Conservation (phyloP, 2,329 filamentous ascomycete genomes). For the Corynespora cassiicola region DNA sequence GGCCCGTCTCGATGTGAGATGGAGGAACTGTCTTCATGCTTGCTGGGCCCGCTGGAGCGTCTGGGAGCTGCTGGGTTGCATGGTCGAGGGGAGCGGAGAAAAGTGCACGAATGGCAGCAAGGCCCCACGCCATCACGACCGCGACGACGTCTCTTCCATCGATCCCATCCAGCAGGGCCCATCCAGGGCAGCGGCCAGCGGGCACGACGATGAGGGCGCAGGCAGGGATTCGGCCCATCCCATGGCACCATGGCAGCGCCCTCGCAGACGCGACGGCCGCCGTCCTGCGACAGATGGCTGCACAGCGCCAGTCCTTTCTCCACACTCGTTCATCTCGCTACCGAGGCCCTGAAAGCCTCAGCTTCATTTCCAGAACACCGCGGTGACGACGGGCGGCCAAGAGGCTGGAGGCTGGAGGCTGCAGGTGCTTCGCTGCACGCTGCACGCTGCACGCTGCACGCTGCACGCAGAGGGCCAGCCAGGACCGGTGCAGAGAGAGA, state of each 20-base stretch:
- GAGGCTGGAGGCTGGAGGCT: not conserved
- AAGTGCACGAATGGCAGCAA: constrained; percentile 2
- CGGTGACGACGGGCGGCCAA: constrained; percentile 16
- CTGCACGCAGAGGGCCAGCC: constrained; percentile 23
- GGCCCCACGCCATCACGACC: too few species aligned
- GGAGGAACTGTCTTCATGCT: constrained; percentile 18
- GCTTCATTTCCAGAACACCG: constrained; percentile 36
- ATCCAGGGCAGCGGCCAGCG: constrained; percentile 1
- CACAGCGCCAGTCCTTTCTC: constrained; percentile 41
- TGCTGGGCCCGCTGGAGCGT: constrained; percentile 4
- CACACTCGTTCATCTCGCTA: constrained; percentile 48
- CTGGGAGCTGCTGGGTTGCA: too few species aligned
- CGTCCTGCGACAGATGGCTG: constrained; percentile 39
- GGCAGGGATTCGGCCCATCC: constrained; percentile 31
- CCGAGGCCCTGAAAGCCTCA: constrained; percentile 24
- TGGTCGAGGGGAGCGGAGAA: constrained; percentile 7
- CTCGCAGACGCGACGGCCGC: constrained; percentile 10
- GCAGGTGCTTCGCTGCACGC: constrained; percentile 1
- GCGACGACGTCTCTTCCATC: too few species aligned
- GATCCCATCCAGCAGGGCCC: too few species aligned
- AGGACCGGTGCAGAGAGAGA: constrained; percentile 17
- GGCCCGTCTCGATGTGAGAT: constrained; percentile 28
- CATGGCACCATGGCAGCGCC: not conserved
- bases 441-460: constrained; percentile 29
- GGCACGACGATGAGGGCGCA: too few species aligned